These are phyloP conservation scores for Gilbertella persicaria DNA, from an alignment of 371 early-diverging fungal species.

Conservation along the genomic window DNA sequence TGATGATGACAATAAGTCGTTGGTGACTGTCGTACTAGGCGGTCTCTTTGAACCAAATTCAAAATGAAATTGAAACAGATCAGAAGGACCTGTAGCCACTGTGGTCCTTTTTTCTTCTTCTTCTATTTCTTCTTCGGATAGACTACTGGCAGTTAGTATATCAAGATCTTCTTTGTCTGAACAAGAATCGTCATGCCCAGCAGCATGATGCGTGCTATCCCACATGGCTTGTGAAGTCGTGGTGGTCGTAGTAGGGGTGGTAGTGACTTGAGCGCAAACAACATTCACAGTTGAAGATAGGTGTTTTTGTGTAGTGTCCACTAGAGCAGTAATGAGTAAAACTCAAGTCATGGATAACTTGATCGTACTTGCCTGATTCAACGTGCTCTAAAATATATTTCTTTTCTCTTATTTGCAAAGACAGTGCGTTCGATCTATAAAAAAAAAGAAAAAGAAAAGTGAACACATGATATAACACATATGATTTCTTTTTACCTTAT, in stretches of 20 bases:
- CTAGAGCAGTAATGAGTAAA: slow-evolving; percentile 10
- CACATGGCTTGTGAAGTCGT: slow-evolving; percentile 26
- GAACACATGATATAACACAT: neutral
- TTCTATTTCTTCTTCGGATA: slow-evolving; percentile 1
- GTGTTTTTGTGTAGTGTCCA: slow-evolving; percentile 21
- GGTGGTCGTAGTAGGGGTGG: slow-evolving; percentile 11
- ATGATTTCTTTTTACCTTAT: slow-evolving; percentile 12
- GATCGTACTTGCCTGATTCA: slow-evolving; percentile 15
- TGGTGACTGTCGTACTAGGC: slow-evolving; percentile 2
- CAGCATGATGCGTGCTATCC: slow-evolving; percentile 30
- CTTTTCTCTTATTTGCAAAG: slow-evolving; percentile 15
- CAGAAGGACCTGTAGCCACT: slow-evolving; percentile 1
- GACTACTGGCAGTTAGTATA: neutral
- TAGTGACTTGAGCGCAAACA: slow-evolving; percentile 29
- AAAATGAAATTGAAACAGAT: slow-evolving; percentile 27
- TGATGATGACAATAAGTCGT: neutral
- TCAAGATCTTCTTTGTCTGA: neutral
- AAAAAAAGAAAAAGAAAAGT: too few relatives aligned
- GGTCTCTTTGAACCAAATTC: slow-evolving; percentile 34
- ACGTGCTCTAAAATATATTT: slow-evolving; percentile 24
- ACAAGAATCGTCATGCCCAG: neutral
- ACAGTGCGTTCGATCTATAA: slow-evolving; percentile 18
- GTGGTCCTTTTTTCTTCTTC: neutral
- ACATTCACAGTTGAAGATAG: slow-evolving; percentile 33
- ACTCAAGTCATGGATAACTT: neutral